A percentile compares a stretch with the other conserved stretches of the same genome.
Conservation (phyloP, 225 moss, liverwort and hornwort species). For the Bryoerythrophyllum caledonicum region DNA sequence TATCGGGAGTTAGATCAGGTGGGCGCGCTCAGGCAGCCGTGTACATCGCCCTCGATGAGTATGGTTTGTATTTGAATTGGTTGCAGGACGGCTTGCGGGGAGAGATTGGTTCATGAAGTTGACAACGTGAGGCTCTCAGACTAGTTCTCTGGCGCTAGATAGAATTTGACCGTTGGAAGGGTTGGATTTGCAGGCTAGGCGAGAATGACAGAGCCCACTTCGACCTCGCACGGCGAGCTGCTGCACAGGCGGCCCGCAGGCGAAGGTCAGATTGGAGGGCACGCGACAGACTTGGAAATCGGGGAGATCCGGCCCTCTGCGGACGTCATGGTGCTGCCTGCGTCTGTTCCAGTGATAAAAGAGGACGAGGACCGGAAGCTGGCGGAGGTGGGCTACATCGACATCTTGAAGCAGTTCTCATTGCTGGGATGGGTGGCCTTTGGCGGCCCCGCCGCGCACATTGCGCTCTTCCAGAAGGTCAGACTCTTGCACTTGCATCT, state of each 20-base stretch:
- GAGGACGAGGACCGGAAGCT: slow-evolving; percentile 17
- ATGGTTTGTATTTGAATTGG: no score
- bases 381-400: slow-evolving; percentile 42
- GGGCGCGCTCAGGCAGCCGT: no score
- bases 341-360: background rate
- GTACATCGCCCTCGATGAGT: no score
- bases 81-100: no score
- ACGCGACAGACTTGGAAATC: slow-evolving; percentile 23
- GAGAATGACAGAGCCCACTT: slow-evolving; percentile 15
- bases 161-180: background rate
- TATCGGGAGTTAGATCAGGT: no score
- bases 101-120: background rate
- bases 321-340: background rate
- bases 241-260: slow-evolving; percentile 15
- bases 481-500: background rate
- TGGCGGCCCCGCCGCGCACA: slow-evolving; percentile 63
- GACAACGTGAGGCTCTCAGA: background rate
- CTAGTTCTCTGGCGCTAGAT: background rate
- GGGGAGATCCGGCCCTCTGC: background rate
- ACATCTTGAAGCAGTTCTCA: slow-evolving; percentile 58
- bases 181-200: no score
- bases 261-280: background rate
- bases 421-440: slow-evolving; percentile 64
- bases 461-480: slow-evolving; percentile 63
- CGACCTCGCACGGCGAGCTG: background rate